phyloP scores from a whole-genome alignment of 805 yeast species.

The Wickerhamiella occidentalis region DNA sequence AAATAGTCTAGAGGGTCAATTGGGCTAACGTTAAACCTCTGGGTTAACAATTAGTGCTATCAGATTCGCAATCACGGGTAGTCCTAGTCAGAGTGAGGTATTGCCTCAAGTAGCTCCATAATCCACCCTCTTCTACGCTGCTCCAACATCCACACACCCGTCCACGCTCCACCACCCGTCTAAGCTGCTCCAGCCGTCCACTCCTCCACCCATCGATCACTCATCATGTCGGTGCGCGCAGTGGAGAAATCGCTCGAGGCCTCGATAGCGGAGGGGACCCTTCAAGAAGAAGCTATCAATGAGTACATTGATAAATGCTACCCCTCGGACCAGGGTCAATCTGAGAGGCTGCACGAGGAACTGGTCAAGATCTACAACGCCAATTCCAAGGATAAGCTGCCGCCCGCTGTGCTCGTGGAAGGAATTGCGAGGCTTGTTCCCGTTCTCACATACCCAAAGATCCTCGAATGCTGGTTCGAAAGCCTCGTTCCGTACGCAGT shows the following conservation, averaged over 20 bases:
- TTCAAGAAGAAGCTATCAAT: constrained; percentile 14
- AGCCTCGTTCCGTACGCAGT: constrained; percentile 40
- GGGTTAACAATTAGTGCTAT: no score
- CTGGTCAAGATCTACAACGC: constrained; percentile 22
- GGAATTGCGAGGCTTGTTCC: constrained; percentile 26
- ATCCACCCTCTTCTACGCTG: no score
- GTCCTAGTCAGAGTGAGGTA: no score
- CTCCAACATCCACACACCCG: no score
- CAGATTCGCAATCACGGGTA: no score
- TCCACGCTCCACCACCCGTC: no score
- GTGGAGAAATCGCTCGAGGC: constrained; percentile 21
- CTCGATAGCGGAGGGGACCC: constrained; percentile 14
- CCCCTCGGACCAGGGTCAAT: constrained; percentile 19
- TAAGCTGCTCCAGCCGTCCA: no score
- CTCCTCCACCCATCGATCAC: no score
- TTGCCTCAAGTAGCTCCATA: no score
- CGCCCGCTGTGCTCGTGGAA: constrained; percentile 24
- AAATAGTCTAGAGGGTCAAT: no score
- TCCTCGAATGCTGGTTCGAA: constrained; percentile 38
- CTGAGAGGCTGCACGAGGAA: constrained; percentile 29
- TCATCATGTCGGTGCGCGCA: constrained; percentile 9
- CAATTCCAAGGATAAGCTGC: constrained; percentile 13
- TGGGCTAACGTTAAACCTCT: no score
- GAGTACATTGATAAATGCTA: constrained; percentile 15
- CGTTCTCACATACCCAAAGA: constrained; percentile 23